Conservation (phyloP, 2,329 filamentous ascomycete species). For the Paraphoma sp. region DNA sequence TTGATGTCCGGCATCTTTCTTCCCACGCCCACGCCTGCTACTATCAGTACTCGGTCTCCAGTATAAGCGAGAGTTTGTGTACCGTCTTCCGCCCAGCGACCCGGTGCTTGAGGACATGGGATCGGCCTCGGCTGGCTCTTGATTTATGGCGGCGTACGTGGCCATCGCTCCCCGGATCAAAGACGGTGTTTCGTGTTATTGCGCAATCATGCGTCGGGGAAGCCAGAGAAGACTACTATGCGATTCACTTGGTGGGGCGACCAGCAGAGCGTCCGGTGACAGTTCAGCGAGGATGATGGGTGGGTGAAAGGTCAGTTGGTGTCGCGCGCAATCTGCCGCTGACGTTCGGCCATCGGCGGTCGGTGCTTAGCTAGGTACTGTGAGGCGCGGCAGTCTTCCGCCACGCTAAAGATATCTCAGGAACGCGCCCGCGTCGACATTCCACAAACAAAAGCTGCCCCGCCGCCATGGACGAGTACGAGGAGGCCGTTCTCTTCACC, state of each 20-base stretch:
- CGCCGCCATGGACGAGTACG: constrained; percentile 45
- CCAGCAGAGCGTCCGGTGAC: not conserved
- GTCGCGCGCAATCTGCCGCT: constrained; percentile 7
- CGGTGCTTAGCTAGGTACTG: not conserved
- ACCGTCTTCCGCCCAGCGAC: constrained; percentile 48
- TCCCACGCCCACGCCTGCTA: constrained; percentile 63
- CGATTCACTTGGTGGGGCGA: not conserved
- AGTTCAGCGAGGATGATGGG: constrained; percentile 3
- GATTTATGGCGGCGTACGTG: constrained; percentile 54
- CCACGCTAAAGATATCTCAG: constrained; percentile 24
- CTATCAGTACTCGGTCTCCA: constrained; percentile 24
- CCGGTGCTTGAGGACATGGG: constrained; percentile 51
- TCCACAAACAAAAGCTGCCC: constrained; percentile 14
- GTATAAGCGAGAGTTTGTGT: not conserved
- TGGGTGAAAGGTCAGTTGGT: constrained; percentile 7
- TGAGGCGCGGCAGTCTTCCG: constrained; percentile 3
- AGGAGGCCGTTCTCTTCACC: constrained; percentile 50
- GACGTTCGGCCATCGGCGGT: constrained; percentile 12
- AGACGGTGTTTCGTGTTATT: constrained; percentile 20
- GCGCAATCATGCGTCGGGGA: constrained; percentile 33
- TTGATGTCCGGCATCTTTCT: constrained; percentile 71
- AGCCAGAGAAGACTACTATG: not conserved
- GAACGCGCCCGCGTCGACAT: constrained; percentile 26
- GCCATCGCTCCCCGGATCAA: constrained; percentile 47
- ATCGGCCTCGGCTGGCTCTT: constrained; percentile 47